A percentile compares a stretch with the other conserved stretches of the same genome.
phyloP scores from a whole-genome alignment of 768 basidiomycete genomes.

The Tubosaeta sp. region DNA sequence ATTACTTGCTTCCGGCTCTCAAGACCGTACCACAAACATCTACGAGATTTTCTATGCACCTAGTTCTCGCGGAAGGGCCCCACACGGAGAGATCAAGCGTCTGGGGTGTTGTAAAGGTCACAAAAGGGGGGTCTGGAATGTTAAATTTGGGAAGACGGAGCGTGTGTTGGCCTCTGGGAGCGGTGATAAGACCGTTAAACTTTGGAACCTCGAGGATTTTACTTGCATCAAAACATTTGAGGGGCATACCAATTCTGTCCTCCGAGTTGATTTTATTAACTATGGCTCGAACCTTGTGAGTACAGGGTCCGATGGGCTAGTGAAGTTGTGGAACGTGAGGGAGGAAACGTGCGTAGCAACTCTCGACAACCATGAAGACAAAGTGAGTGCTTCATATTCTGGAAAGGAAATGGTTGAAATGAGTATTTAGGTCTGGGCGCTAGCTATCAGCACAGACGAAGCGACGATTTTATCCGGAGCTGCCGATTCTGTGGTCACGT shows the following conservation, averaged over 20 bases:
- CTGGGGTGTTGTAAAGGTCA: slow-evolving; percentile 93
- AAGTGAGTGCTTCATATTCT: slow-evolving; percentile 47
- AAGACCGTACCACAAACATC: slow-evolving; percentile 92
- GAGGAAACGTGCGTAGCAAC: slow-evolving; percentile 86
- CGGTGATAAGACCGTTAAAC: slow-evolving; percentile 89
- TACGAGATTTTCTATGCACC: slow-evolving; percentile 66
- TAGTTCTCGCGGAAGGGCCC: slow-evolving; percentile 37
- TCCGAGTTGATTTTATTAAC: slow-evolving; percentile 88
- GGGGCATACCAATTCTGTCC: slow-evolving; percentile 95
- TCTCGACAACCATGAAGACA: slow-evolving; percentile 96
- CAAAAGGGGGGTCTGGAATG: slow-evolving; percentile 94
- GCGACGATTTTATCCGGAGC: slow-evolving; percentile 86
- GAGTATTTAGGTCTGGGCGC: slow-evolving; percentile 85
- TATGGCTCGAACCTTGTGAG: slow-evolving; percentile 83
- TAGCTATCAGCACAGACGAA: slow-evolving; percentile 80
- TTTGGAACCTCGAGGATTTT: slow-evolving; percentile 94
- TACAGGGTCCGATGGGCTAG: slow-evolving; percentile 88
- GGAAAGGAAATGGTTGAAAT: neutral
- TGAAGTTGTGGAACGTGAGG: slow-evolving; percentile 92
- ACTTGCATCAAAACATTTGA: slow-evolving; percentile 95
- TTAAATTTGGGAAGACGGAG: slow-evolving; percentile 81
- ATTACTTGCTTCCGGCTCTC: slow-evolving; percentile 88
- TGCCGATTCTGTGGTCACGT: slow-evolving; percentile 92
- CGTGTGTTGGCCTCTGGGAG: slow-evolving; percentile 88
- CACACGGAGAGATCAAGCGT: slow-evolving; percentile 67